Percentiles rank a stretch among this genome's conserved stretches.
phyloP scores from a whole-genome alignment of 495 filamentous ascomycete species.

The Neurospora terricola region DNA sequence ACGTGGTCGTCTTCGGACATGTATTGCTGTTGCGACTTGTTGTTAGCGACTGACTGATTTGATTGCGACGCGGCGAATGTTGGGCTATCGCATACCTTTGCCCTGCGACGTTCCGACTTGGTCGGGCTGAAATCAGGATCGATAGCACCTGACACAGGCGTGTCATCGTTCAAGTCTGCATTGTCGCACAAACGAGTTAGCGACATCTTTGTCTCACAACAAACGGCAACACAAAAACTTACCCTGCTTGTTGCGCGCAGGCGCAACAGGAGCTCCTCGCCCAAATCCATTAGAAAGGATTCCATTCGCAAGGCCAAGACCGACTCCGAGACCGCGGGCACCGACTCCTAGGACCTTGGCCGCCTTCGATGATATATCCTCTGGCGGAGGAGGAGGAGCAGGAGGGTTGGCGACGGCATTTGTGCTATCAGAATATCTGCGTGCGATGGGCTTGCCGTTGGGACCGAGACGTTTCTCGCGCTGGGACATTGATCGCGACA shows the following conservation, averaged over 20 bases:
- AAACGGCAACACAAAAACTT: slow-evolving; percentile 8
- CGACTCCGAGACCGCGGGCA: slow-evolving; percentile 2
- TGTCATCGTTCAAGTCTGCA: neutral
- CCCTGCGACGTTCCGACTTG: slow-evolving; percentile 32
- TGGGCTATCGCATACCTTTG: slow-evolving; percentile 28
- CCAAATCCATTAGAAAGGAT: neutral
- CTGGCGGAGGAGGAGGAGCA: slow-evolving; percentile 22
- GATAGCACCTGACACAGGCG: slow-evolving; percentile 16
- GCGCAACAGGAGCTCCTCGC: slow-evolving; percentile 16
- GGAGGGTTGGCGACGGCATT: slow-evolving; percentile 29
- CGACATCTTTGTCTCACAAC: slow-evolving; percentile 3
- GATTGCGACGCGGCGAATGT: slow-evolving; percentile 1
- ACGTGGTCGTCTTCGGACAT: slow-evolving; percentile 32
- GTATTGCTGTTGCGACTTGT: slow-evolving; percentile 20
- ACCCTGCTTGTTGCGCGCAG: slow-evolving; percentile 26
- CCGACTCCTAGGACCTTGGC: slow-evolving; percentile 41
- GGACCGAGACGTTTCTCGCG: slow-evolving; percentile 35
- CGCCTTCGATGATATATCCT: slow-evolving; percentile 43
- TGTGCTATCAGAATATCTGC: slow-evolving; percentile 37
- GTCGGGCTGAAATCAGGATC: slow-evolving; percentile 33
- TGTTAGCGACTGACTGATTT: slow-evolving; percentile 16
- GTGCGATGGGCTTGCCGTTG: slow-evolving; percentile 33
- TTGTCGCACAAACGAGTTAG: slow-evolving; percentile 9
- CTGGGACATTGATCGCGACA: slow-evolving; percentile 41
- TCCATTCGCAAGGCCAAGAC: slow-evolving; percentile 12